Evolutionary conservation across 345 rosid species (phyloP).

Genomic region (Raphanus sativus): DNA sequence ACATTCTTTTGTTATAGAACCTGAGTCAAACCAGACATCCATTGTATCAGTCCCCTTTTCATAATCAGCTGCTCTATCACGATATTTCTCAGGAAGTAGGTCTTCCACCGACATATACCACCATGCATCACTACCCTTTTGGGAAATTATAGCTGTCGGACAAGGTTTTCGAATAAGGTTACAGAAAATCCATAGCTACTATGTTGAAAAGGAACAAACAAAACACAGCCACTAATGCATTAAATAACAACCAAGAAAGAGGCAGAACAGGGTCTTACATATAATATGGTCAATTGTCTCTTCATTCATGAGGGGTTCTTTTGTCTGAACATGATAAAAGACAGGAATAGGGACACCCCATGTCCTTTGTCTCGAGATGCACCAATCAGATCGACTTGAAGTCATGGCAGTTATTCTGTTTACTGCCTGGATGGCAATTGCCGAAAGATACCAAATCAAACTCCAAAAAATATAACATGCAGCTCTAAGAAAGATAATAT

Average conservation of each 20-base stretch:
- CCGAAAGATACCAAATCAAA: conserved; percentile 18
- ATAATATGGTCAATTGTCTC: conserved; percentile 80
- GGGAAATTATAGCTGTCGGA: conserved; percentile 65
- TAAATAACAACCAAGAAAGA: neutral
- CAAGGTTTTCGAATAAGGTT: conserved; percentile 22
- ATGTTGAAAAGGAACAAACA: neutral
- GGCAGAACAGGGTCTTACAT: conserved; percentile 50
- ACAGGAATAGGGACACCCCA: conserved; percentile 99
- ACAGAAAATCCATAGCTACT: conserved; percentile 16
- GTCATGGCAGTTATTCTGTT: conserved; percentile 93
- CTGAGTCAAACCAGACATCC: conserved; percentile 99
- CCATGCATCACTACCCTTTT: conserved; percentile 94
- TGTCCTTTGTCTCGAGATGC: conserved; percentile 92
- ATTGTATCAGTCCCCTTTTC: conserved; percentile 94
- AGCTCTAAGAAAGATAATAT: neutral
- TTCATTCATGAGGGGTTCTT: conserved; percentile 86
- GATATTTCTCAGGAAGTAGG: conserved; percentile 77
- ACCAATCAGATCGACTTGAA: conserved; percentile 94
- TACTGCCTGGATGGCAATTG: conserved; percentile 54
- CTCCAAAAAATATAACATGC: conserved; percentile 1
- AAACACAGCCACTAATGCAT: neutral
- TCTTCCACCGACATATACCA: conserved; percentile 93
- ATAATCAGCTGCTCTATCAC: conserved; percentile 66
- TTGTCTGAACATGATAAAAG: conserved; percentile 72
- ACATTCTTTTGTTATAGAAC: conserved; percentile 38